Conservation (phyloP, 345 rosid genomes). For the Durio zibethinus region DNA sequence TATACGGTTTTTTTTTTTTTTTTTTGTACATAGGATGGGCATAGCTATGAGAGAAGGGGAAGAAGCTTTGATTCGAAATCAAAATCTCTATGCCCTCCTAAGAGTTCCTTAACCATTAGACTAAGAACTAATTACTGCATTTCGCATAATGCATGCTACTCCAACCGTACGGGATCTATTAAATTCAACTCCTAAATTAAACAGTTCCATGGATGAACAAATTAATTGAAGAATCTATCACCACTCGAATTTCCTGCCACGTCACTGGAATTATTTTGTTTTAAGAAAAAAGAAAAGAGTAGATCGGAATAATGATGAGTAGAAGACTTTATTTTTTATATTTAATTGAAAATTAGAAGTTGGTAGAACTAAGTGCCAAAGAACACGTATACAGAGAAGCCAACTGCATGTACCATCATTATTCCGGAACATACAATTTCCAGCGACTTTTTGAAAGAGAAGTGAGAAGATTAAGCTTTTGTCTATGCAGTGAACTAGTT, state of each 20-base stretch:
- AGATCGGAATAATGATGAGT: not conserved
- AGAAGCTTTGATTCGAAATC: too few species aligned
- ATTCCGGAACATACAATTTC: not conserved
- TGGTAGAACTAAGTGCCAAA: not conserved
- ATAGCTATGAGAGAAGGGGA: too few species aligned
- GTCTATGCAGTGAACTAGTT: conserved; percentile 3
- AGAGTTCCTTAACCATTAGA: too few species aligned
- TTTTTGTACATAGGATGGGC: too few species aligned
- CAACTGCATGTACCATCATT: not conserved
- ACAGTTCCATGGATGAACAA: too few species aligned
- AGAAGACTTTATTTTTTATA: not conserved
- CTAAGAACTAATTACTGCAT: too few species aligned
- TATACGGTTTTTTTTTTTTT: too few species aligned
- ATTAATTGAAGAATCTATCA: not conserved
- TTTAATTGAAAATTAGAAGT: not conserved
- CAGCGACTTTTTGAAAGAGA: not conserved
- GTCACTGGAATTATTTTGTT: too few species aligned
- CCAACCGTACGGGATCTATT: too few species aligned
- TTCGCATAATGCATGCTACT: too few species aligned
- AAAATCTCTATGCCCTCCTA: too few species aligned
- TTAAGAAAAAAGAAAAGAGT: not conserved
- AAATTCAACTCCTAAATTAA: not conserved
- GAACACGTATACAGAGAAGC: conserved; percentile 4
- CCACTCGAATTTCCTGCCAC: too few species aligned
- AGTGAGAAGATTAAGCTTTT: conserved; percentile 3